Conservation (phyloP, 2,329 filamentous ascomycete species). For the Bipolaris victoriae region DNA sequence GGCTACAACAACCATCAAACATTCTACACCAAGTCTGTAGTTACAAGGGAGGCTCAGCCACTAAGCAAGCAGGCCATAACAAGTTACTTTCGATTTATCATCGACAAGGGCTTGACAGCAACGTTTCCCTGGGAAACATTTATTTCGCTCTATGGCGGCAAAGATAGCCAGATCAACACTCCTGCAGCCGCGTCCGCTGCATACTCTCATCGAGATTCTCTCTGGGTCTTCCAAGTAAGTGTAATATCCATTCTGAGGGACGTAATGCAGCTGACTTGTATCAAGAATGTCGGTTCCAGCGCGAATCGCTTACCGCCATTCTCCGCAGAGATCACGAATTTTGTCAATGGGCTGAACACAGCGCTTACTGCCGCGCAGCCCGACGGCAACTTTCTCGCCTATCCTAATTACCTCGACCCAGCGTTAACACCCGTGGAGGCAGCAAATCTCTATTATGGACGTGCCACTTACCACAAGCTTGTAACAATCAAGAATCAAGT, state of each 20-base stretch:
- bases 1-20: constrained; percentile 11
- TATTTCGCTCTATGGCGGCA: constrained; percentile 9
- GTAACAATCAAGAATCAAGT: not conserved
- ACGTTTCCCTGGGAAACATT: not conserved
- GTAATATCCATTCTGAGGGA: not conserved
- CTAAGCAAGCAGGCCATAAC: constrained; percentile 2
- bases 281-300: constrained; percentile 6
- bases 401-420: constrained; percentile 14
- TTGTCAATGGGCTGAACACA: constrained; percentile 9
- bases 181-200: constrained; percentile 1
- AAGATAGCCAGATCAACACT: constrained; percentile 12
- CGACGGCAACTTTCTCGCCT: constrained; percentile 8
- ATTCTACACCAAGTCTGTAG: constrained; percentile 13
- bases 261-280: not conserved
- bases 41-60: constrained; percentile 10
- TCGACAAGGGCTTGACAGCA: constrained; percentile 1
- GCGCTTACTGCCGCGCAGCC: constrained; percentile 8
- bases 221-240: constrained; percentile 13
- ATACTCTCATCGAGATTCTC: constrained; percentile 7
- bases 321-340: constrained; percentile 1
- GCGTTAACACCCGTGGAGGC: constrained; percentile 9
- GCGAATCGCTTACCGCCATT: constrained; percentile 8
- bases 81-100: constrained; percentile 1
- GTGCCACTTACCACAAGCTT: constrained; percentile 4
- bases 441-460: constrained; percentile 5